These are phyloP conservation scores for Auriscalpium vulgare DNA, from an alignment of 768 basidiomycete species.

Conservation along the genomic window DNA sequence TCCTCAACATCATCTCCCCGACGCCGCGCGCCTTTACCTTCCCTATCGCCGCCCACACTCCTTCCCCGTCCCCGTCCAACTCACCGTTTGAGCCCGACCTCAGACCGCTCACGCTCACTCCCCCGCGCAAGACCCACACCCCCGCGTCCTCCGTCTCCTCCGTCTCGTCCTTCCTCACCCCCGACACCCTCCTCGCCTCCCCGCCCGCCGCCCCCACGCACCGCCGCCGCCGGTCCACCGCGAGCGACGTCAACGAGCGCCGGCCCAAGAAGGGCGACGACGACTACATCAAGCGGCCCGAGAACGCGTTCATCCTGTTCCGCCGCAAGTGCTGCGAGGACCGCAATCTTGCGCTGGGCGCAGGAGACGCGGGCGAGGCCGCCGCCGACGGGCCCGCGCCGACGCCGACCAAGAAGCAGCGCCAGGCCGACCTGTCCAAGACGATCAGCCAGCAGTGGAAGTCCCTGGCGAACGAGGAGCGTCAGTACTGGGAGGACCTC, in stretches of 20 bases:
- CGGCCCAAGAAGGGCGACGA: constrained; percentile 61
- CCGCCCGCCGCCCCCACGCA: constrained; percentile 18
- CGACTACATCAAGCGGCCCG: constrained; percentile 77
- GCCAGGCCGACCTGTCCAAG: constrained; percentile 74
- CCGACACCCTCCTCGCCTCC: constrained; percentile 18
- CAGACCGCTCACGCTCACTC: constrained; percentile 34
- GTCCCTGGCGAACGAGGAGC: constrained; percentile 53
- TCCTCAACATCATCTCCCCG: constrained; percentile 50
- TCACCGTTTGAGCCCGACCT: constrained; percentile 74
- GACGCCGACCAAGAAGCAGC: constrained; percentile 56
- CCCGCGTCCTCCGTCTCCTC: constrained; percentile 35
- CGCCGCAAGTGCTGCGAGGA: constrained; percentile 73
- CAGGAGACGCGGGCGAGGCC: constrained; percentile 19
- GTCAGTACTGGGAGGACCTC: constrained; percentile 65
- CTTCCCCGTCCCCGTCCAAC: constrained; percentile 55
- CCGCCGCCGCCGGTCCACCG: constrained; percentile 28
- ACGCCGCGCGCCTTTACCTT: constrained; percentile 68
- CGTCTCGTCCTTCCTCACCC: constrained; percentile 24
- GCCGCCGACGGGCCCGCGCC: background rate
- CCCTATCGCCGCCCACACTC: constrained; percentile 29
- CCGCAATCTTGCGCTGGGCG: constrained; percentile 47
- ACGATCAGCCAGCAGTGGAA: constrained; percentile 81
- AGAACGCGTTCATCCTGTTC: constrained; percentile 83
- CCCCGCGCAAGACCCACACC: constrained; percentile 34
- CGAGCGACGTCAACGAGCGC: constrained; percentile 26